Conservation (phyloP, 805 yeast species). For the Naumovozyma baii region DNA sequence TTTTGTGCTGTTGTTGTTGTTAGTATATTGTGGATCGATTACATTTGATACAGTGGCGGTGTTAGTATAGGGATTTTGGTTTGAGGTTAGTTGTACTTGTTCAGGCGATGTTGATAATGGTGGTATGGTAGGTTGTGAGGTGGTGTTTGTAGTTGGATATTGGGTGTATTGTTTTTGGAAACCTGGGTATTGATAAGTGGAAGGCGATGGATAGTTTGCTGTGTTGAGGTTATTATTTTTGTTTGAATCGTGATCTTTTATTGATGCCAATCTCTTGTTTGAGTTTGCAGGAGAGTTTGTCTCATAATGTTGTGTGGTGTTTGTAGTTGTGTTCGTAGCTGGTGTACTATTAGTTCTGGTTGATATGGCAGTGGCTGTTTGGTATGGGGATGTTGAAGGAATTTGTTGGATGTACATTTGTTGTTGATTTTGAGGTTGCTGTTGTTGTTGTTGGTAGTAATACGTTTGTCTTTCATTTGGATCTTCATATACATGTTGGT, state of each 20-base stretch:
- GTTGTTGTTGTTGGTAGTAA: slow-evolving; percentile 5
- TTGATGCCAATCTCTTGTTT: neutral
- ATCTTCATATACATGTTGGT: neutral
- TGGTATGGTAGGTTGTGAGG: slow-evolving; percentile 4
- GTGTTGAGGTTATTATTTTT: neutral
- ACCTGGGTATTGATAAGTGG: slow-evolving; percentile 15
- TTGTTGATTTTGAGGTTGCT: slow-evolving; percentile 6
- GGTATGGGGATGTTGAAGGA: neutral
- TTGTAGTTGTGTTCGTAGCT: slow-evolving; percentile 1
- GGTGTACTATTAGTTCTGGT: slow-evolving; percentile 5
- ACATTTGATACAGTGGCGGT: neutral
- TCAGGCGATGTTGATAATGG: neutral
- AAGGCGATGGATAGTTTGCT: slow-evolving; percentile 2
- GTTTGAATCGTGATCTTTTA: neutral
- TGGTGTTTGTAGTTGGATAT: slow-evolving; percentile 1
- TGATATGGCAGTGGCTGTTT: slow-evolving; percentile 1
- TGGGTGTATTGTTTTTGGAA: slow-evolving; percentile 6
- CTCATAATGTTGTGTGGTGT: neutral
- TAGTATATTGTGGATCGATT: neutral
- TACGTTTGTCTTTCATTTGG: neutral
- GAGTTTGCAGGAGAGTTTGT: neutral
- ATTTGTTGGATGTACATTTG: neutral
- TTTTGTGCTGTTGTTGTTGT: slow-evolving; percentile 2
- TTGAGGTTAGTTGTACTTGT: neutral
- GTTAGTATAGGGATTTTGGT: neutral